These are phyloP conservation scores for Pyricularia pennisetigena DNA, from an alignment of 2,329 filamentous ascomycete species.

Conservation along the genomic window DNA sequence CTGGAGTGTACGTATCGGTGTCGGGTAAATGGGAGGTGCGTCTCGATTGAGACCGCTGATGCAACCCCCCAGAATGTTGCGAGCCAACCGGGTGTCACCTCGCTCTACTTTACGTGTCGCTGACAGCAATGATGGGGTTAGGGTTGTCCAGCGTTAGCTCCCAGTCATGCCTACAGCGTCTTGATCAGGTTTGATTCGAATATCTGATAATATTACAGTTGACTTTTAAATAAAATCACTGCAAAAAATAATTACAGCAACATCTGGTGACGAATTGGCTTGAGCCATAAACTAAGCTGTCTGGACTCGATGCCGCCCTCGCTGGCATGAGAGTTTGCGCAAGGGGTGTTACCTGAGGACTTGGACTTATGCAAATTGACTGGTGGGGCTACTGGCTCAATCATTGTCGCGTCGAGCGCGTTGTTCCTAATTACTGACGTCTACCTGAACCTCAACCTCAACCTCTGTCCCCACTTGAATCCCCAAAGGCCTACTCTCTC, in stretches of 20 bases:
- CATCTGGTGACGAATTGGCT: neutral
- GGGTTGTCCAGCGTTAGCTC: neutral
- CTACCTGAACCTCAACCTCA: neutral
- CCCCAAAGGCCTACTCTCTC: neutral
- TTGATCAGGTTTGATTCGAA: neutral
- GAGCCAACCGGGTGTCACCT: neutral
- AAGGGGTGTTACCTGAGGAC: neutral
- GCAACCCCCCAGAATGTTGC: neutral
- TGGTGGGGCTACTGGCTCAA: neutral
- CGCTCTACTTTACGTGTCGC: neutral
- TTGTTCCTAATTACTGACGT: neutral
- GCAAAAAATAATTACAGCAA: neutral
- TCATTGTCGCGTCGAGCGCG: neutral
- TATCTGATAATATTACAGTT: neutral
- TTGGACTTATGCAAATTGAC: neutral
- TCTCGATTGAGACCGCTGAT: neutral
- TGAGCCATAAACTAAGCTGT: neutral
- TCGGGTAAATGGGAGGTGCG: neutral
- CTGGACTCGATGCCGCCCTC: neutral
- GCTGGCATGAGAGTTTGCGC: neutral
- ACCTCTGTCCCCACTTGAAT: neutral
- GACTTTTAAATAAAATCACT: neutral
- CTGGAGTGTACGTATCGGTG: neutral
- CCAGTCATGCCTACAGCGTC: neutral
- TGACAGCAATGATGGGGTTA: neutral